These are phyloP conservation scores for Lithocarpus polystachyus DNA, from an alignment of 306 rosid genomes.

Conservation along the genomic window DNA sequence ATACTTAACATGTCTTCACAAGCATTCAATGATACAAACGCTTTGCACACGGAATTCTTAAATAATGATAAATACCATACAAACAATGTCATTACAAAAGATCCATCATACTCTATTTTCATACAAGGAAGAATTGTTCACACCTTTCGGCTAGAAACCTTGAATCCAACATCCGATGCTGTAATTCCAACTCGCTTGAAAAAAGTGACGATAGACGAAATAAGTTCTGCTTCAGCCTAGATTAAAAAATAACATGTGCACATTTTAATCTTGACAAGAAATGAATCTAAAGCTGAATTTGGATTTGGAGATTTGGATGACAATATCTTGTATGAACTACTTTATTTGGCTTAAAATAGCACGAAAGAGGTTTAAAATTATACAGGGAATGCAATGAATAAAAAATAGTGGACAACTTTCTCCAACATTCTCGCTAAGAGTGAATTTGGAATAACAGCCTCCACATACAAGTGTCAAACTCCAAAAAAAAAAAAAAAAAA, in stretches of 20 bases:
- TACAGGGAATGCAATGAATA: not conserved
- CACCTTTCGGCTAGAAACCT: slow-evolving; percentile 98
- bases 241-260: slow-evolving; percentile 11
- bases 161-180: slow-evolving; percentile 90
- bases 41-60: slow-evolving; percentile 16
- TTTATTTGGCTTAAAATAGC: not conserved
- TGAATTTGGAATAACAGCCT: not conserved
- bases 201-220: slow-evolving; percentile 80
- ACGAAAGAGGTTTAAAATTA: not conserved
- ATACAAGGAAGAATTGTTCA: slow-evolving; percentile 10
- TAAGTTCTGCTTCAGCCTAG: slow-evolving; percentile 96
- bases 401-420: not conserved
- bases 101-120: not conserved
- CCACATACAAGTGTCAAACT: not conserved
- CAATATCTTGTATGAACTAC: not conserved
- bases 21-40: slow-evolving; percentile 17
- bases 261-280: slow-evolving; percentile 12
- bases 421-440: not conserved
- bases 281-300: not conserved
- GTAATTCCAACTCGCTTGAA: slow-evolving; percentile 86
- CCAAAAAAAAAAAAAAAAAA: no score
- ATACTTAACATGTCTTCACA: slow-evolving; percentile 1
- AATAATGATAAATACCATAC: slow-evolving; percentile 11
- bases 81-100: not conserved
- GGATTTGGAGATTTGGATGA: not conserved